phyloP scores from a whole-genome alignment of 768 basidiomycete species.

The Termitomyces sp. region DNA sequence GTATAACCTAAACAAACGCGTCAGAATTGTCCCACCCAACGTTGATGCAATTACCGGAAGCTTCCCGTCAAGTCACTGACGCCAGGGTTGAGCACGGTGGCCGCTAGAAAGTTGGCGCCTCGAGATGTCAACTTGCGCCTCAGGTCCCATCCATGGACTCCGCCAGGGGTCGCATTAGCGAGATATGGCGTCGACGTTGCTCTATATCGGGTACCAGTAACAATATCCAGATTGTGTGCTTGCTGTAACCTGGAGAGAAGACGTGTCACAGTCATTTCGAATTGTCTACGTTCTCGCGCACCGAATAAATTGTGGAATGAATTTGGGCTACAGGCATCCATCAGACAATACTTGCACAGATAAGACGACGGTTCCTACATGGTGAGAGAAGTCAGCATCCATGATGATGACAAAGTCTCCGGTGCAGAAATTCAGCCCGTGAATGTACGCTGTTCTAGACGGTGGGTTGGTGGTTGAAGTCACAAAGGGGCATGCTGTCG shows the following conservation, averaged over 20 bases:
- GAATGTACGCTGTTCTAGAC: constrained; percentile 76
- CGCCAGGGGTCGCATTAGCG: constrained; percentile 68
- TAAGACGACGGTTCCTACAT: constrained; percentile 49
- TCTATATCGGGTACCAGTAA: constrained; percentile 89
- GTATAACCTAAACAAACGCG: constrained; percentile 56
- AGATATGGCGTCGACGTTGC: constrained; percentile 55
- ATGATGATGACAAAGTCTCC: constrained; percentile 96
- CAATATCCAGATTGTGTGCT: constrained; percentile 87
- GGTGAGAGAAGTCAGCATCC: constrained; percentile 97
- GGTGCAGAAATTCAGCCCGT: constrained; percentile 84
- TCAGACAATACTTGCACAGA: neutral
- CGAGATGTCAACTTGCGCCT: constrained; percentile 85
- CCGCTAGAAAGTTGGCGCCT: constrained; percentile 90
- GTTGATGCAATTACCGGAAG: constrained; percentile 57
- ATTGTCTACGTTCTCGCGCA: constrained; percentile 27
- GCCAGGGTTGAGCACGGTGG: constrained; percentile 79
- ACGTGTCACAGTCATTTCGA: constrained; percentile 2
- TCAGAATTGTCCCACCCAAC: neutral
- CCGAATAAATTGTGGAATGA: constrained; percentile 92
- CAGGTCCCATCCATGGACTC: constrained; percentile 91
- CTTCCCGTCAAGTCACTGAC: constrained; percentile 91
- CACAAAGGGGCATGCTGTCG: constrained; percentile 17
- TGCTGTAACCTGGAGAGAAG: constrained; percentile 62
- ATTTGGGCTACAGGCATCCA: constrained; percentile 68
- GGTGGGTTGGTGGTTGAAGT: constrained; percentile 1